Percentiles rank a stretch among this genome's conserved stretches.
These are phyloP conservation scores for Penstemon davidsonii DNA, from an alignment of 257 asterid genomes.

Conservation along the genomic window DNA sequence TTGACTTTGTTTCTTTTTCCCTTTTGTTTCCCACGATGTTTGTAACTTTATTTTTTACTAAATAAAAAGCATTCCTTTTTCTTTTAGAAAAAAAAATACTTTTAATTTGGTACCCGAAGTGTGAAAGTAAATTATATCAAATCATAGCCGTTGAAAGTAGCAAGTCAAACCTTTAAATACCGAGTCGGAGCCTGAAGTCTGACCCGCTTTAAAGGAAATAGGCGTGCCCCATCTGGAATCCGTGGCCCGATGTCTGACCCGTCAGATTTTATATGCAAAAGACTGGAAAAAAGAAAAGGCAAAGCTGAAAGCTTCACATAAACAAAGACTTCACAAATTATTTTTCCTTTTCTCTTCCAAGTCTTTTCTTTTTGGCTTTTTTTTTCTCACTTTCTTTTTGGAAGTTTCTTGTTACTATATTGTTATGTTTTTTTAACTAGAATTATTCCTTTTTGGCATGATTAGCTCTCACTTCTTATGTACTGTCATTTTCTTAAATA, in stretches of 20 bases:
- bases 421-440: conserved; percentile 20
- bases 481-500: conserved; percentile 35
- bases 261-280: conserved; percentile 30
- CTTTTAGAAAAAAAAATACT: conserved; percentile 16
- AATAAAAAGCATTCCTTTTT: conserved; percentile 35
- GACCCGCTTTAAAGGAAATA: conserved; percentile 32
- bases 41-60: conserved; percentile 36
- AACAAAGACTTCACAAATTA: conserved; percentile 33
- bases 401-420: conserved; percentile 44
- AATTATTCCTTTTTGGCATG: conserved; percentile 34
- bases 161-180: conserved; percentile 52
- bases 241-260: conserved; percentile 47
- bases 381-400: conserved; percentile 35
- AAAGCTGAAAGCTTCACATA: conserved; percentile 35
- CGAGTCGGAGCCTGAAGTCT: conserved; percentile 34
- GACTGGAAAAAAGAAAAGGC: conserved; percentile 25
- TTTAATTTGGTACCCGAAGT: conserved; percentile 2
- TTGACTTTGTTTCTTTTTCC: conserved; percentile 15
- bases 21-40: conserved; percentile 47
- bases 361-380: conserved; percentile 16
- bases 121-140: neutral
- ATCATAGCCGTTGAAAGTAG: conserved; percentile 29
- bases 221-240: conserved; percentile 42
- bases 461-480: conserved; percentile 24
- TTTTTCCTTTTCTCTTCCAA: too few relatives aligned